phyloP scores from a whole-genome alignment of 768 basidiomycete genomes.

The Boletus reticulatus region DNA sequence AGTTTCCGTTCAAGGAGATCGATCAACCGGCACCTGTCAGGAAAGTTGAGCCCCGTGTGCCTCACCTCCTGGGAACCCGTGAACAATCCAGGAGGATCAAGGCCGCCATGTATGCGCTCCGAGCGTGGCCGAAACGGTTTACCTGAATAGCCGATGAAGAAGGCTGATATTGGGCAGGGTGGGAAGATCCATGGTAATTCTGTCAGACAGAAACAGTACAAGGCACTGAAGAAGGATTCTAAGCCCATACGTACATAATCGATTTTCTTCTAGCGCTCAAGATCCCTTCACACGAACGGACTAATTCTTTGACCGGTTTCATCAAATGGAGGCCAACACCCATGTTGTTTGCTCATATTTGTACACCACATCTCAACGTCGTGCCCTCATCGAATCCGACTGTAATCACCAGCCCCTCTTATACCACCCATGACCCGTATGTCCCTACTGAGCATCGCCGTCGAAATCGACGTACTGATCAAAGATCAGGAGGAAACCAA shows the following conservation, averaged over 20 bases:
- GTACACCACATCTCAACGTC: neutral
- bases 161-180: neutral
- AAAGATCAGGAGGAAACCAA: slow-evolving; percentile 70
- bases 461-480: slow-evolving; percentile 8
- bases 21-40: slow-evolving; percentile 11
- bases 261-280: slow-evolving; percentile 8
- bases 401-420: neutral
- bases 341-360: slow-evolving; percentile 29
- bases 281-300: slow-evolving; percentile 13
- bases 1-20: slow-evolving; percentile 10
- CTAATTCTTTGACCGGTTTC: slow-evolving; percentile 3
- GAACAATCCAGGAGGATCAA: slow-evolving; percentile 2
- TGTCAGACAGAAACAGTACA: neutral
- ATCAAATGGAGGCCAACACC: neutral
- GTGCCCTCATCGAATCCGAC: slow-evolving; percentile 5
- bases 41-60: neutral
- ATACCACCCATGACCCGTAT: slow-evolving; percentile 51
- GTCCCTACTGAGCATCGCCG: slow-evolving; percentile 22
- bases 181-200: slow-evolving; percentile 11
- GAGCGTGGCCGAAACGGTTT: slow-evolving; percentile 7
- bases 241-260: neutral
- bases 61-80: slow-evolving; percentile 7
- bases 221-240: slow-evolving; percentile 2
- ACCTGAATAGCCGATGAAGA: slow-evolving; percentile 11
- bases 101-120: slow-evolving; percentile 6